phyloP scores from a whole-genome alignment of 352 stramenopile species.

The Plasmopara muralis region DNA sequence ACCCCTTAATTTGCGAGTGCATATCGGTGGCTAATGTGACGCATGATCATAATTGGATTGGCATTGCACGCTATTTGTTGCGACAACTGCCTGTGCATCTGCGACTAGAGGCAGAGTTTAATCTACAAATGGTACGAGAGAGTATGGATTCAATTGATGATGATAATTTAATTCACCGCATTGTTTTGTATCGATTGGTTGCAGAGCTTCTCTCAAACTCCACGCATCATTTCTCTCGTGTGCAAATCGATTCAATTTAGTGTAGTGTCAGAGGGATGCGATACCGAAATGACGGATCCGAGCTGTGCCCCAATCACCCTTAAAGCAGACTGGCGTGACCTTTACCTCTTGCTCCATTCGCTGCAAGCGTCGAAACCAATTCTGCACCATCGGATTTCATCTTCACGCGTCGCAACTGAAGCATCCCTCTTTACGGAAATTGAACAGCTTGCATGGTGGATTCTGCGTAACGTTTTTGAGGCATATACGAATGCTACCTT shows the following conservation, averaged over 20 bases:
- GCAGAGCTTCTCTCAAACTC: constrained; percentile 56
- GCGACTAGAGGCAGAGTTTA: constrained; percentile 68
- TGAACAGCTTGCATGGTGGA: constrained; percentile 36
- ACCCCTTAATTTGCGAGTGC: constrained; percentile 59
- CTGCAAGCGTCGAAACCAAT: constrained; percentile 75
- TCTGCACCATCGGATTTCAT: constrained; percentile 59
- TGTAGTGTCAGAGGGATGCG: constrained; percentile 5
- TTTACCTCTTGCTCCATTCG: constrained; percentile 62
- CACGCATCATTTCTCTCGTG: constrained; percentile 37
- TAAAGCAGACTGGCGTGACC: constrained; percentile 43
- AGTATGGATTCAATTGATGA: background rate
- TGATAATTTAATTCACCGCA: constrained; percentile 4
- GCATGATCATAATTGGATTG: constrained; percentile 41
- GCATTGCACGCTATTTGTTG: constrained; percentile 41
- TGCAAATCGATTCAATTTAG: constrained; percentile 39
- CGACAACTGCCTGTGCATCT: constrained; percentile 44
- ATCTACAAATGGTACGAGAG: constrained; percentile 59
- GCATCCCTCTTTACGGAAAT: constrained; percentile 38
- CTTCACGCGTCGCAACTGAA: constrained; percentile 44
- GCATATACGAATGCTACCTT: constrained; percentile 7
- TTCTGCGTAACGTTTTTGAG: constrained; percentile 22
- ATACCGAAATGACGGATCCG: constrained; percentile 2
- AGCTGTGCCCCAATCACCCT: constrained; percentile 7
- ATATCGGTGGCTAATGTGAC: constrained; percentile 43
- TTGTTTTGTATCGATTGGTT: background rate